These are phyloP conservation scores for Talaromyces trachyspermus DNA, from an alignment of 495 filamentous ascomycete species.

Conservation along the genomic window DNA sequence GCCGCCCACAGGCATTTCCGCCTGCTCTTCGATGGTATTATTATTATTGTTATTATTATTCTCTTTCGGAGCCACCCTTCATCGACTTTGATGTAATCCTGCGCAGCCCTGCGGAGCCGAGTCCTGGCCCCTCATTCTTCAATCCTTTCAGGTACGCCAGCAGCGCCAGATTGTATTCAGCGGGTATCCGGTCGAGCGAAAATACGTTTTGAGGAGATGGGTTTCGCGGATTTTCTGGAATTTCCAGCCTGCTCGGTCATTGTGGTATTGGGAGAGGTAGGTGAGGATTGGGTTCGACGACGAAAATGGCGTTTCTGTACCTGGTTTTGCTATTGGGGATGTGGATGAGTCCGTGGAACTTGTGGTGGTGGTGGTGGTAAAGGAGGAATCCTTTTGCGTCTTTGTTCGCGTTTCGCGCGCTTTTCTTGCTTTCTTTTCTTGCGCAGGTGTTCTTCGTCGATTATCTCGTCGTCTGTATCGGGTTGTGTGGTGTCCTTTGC, in stretches of 20 bases:
- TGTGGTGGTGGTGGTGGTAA: slow-evolving; percentile 11
- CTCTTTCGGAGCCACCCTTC: too few species aligned
- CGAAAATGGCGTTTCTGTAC: background rate
- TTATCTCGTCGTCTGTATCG: too few species aligned
- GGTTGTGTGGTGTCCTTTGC: too few species aligned
- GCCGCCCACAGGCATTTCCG: slow-evolving; percentile 12
- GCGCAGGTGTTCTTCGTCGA: slow-evolving; percentile 15
- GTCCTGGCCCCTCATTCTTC: slow-evolving; percentile 53
- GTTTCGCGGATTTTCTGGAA: slow-evolving; percentile 89
- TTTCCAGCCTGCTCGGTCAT: slow-evolving; percentile 65
- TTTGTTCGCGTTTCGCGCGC: slow-evolving; percentile 30
- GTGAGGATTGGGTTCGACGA: slow-evolving; percentile 50
- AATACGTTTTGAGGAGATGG: slow-evolving; percentile 74
- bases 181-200: slow-evolving; percentile 56
- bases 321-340: too few species aligned
- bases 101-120: slow-evolving; percentile 54
- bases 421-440: slow-evolving; percentile 30
- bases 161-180: slow-evolving; percentile 54
- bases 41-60: too few species aligned
- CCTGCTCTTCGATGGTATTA: slow-evolving; percentile 29
- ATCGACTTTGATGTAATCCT: slow-evolving; percentile 43
- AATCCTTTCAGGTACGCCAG: slow-evolving; percentile 65
- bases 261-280: slow-evolving; percentile 67
- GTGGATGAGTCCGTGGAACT: too few species aligned
- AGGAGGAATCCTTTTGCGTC: slow-evolving; percentile 12